These are phyloP conservation scores for Sphagnum magellanicum DNA, from an alignment of 228 moss, liverwort and hornwort species.

Conservation along the genomic window DNA sequence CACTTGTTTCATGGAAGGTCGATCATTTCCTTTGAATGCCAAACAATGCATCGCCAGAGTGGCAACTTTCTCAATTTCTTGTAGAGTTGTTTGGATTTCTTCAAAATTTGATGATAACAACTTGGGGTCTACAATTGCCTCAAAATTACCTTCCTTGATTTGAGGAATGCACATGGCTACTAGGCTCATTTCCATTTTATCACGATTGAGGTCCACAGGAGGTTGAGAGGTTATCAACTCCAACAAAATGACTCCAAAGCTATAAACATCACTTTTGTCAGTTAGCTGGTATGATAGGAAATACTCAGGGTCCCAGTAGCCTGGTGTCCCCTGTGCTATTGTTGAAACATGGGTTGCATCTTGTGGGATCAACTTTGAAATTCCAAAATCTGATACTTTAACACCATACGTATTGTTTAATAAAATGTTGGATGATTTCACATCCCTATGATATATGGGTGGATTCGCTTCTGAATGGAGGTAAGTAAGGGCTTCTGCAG, in stretches of 20 bases:
- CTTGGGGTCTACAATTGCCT: slow-evolving; percentile 41
- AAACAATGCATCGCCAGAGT: slow-evolving; percentile 42
- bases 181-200: slow-evolving; percentile 30
- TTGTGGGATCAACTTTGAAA: slow-evolving; percentile 41
- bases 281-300: slow-evolving; percentile 46
- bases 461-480: slow-evolving; percentile 42
- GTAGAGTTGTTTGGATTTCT: slow-evolving; percentile 17
- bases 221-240: slow-evolving; percentile 54
- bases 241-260: slow-evolving; percentile 47
- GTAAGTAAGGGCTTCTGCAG: slow-evolving; percentile 17
- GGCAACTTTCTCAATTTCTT: slow-evolving; percentile 31
- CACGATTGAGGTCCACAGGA: slow-evolving; percentile 32
- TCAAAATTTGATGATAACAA: slow-evolving; percentile 23
- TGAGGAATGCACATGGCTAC: slow-evolving; percentile 34
- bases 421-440: slow-evolving; percentile 48
- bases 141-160: slow-evolving; percentile 26
- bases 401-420: slow-evolving; percentile 37
- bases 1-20: slow-evolving; percentile 37
- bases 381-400: slow-evolving; percentile 52
- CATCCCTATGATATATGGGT: slow-evolving; percentile 58
- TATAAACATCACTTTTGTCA: slow-evolving; percentile 55
- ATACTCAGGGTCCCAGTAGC: slow-evolving; percentile 50
- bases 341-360: slow-evolving; percentile 53
- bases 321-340: slow-evolving; percentile 49
- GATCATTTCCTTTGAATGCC: slow-evolving; percentile 40